phyloP scores from a whole-genome alignment of 2,329 filamentous ascomycete genomes.

The Neonectria magnoliae region DNA sequence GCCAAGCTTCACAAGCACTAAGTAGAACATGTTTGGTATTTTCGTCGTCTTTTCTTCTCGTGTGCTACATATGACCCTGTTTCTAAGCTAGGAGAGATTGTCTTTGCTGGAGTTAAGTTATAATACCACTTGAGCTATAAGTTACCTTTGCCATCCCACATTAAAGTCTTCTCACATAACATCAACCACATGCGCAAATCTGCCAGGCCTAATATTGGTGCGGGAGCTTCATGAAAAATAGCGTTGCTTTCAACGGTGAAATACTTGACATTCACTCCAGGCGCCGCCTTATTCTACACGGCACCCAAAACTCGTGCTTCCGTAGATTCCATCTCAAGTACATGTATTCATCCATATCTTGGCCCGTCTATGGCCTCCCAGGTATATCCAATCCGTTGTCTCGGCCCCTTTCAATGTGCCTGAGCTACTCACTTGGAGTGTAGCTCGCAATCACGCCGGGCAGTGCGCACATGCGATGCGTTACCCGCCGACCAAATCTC shows the following conservation, averaged over 20 bases:
- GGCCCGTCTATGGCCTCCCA: conserved; percentile 21
- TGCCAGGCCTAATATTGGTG: neutral
- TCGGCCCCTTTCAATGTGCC: conserved; percentile 15
- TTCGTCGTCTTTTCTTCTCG: neutral
- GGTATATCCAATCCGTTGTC: conserved; percentile 35
- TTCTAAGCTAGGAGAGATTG: neutral
- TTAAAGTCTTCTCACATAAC: too few species aligned
- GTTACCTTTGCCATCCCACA: too few species aligned
- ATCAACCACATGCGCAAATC: too few species aligned
- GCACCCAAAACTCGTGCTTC: conserved; percentile 1
- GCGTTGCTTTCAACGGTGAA: neutral
- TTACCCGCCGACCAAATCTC: neutral
- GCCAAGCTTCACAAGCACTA: conserved; percentile 69
- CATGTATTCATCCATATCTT: conserved; percentile 28
- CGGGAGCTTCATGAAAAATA: neutral
- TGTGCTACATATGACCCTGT: neutral
- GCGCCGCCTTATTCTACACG: neutral
- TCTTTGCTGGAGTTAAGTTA: neutral
- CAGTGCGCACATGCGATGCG: neutral
- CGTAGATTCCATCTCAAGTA: conserved; percentile 12
- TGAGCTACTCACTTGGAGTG: conserved; percentile 3
- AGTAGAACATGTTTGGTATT: conserved; percentile 10
- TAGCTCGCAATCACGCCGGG: neutral
- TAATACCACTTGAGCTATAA: conserved; percentile 10
- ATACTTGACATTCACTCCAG: conserved; percentile 12